A percentile compares a stretch with the other conserved stretches of the same genome.
phyloP scores from a whole-genome alignment of 139 green algal genomes.

The Spirogloea muscicola region DNA sequence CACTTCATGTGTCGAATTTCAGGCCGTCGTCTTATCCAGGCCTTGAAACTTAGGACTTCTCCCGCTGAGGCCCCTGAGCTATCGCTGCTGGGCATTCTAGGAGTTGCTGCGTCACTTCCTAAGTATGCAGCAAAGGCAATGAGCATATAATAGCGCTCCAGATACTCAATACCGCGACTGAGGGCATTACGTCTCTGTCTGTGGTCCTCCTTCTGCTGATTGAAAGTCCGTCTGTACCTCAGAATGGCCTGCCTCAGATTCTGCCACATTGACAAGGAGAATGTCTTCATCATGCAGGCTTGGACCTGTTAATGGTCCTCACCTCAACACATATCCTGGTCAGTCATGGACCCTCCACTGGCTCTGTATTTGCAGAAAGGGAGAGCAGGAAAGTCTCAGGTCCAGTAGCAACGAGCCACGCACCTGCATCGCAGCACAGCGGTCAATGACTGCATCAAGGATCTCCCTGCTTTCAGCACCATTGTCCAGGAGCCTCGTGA shows the following conservation, averaged over 20 bases:
- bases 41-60: slow-evolving; percentile 33
- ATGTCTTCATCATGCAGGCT: too few relatives aligned
- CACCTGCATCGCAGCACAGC: slow-evolving; percentile 56
- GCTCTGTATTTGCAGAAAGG: too few relatives aligned
- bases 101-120: too few relatives aligned
- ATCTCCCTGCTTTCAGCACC: slow-evolving; percentile 1
- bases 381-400: too few relatives aligned
- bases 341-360: too few relatives aligned
- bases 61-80: background rate
- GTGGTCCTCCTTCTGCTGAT: slow-evolving; percentile 45
- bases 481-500: slow-evolving; percentile 15
- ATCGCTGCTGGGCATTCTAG: too few relatives aligned
- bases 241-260: slow-evolving; percentile 67
- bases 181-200: slow-evolving; percentile 58
- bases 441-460: slow-evolving; percentile 27
- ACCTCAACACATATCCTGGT: too few relatives aligned
- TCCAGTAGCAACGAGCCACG: too few relatives aligned
- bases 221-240: slow-evolving; percentile 83
- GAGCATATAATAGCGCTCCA: slow-evolving; percentile 90
- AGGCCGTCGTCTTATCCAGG: slow-evolving; percentile 64
- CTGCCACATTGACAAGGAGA: too few relatives aligned
- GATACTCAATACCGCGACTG: slow-evolving; percentile 73
- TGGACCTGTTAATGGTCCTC: too few relatives aligned
- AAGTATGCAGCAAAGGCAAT: slow-evolving; percentile 82
- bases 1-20: slow-evolving; percentile 50